Percentiles rank a stretch among this genome's conserved stretches.
Conservation (phyloP, 2,329 filamentous ascomycete genomes). For the Xylaria sp. region DNA sequence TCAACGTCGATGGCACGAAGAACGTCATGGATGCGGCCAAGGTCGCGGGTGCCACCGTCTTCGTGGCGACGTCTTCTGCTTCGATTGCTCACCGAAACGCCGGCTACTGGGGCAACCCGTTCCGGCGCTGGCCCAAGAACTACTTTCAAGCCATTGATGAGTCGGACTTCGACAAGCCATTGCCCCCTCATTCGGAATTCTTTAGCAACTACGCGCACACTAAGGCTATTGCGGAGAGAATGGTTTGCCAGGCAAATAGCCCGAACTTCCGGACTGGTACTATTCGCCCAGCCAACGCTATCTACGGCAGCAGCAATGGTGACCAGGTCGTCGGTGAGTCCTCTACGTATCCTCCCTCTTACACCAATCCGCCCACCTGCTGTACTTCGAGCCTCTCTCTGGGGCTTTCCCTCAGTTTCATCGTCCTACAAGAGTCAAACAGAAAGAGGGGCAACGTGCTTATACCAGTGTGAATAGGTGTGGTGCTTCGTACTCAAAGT, state of each 20-base stretch:
- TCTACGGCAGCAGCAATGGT: constrained; percentile 43
- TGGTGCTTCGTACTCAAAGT: constrained; percentile 43
- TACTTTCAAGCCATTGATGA: constrained; percentile 51
- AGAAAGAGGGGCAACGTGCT: not conserved
- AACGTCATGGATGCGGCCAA: constrained; percentile 52
- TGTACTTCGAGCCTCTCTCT: too few relatives aligned
- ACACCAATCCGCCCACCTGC: too few relatives aligned
- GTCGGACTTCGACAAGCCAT: constrained; percentile 45
- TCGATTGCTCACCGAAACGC: constrained; percentile 50
- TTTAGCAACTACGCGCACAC: constrained; percentile 54
- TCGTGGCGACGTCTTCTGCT: constrained; percentile 54
- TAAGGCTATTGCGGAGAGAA: constrained; percentile 52
- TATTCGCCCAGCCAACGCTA: constrained; percentile 56
- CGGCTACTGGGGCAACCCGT: constrained; percentile 46
- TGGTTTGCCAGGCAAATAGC: constrained; percentile 45
- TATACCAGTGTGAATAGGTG: constrained; percentile 18
- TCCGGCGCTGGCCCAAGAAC: constrained; percentile 45
- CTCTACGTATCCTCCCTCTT: not conserved
- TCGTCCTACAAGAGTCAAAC: not conserved
- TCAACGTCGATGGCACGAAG: constrained; percentile 54
- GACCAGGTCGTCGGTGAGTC: constrained; percentile 48
- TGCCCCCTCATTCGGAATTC: constrained; percentile 48
- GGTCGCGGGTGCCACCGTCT: constrained; percentile 48
- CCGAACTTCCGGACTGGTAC: constrained; percentile 56
- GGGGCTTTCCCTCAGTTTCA: not conserved